Conservation (phyloP, 768 basidiomycete genomes). For the Suillus discolor region DNA sequence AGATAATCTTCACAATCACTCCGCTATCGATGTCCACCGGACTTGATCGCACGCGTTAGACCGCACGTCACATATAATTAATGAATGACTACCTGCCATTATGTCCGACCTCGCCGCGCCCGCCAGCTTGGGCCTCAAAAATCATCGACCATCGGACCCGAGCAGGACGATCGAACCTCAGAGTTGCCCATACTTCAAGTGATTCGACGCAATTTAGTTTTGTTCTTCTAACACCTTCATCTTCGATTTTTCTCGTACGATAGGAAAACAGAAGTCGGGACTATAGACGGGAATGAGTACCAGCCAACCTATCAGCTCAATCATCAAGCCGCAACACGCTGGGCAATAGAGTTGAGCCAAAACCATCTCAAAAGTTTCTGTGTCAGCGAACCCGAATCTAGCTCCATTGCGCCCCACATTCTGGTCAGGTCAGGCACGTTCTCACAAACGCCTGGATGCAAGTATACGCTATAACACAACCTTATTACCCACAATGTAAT, state of each 20-base stretch:
- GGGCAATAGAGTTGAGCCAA: not conserved
- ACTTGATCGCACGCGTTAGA: not conserved
- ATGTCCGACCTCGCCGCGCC: not conserved
- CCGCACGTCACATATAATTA: not conserved
- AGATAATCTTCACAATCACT: not conserved
- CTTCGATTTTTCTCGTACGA: not conserved
- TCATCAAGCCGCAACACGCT: not conserved
- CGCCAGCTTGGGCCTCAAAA: not conserved
- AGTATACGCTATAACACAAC: not conserved
- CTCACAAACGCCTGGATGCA: not conserved
- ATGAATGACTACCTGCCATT: not conserved
- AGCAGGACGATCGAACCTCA: not conserved
- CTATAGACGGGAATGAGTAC: not conserved
- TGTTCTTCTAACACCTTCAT: not conserved
- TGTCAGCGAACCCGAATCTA: not conserved
- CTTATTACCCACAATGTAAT: not conserved
- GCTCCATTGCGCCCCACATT: not conserved
- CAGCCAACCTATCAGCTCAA: not conserved
- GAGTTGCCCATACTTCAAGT: too few species aligned
- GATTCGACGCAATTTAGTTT: not conserved
- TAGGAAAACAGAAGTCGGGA: not conserved
- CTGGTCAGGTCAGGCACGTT: not conserved
- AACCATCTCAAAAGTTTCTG: not conserved
- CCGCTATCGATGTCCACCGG: not conserved
- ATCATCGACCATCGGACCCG: not conserved